These are phyloP conservation scores for Phytopythium mirpurense DNA, from an alignment of 352 stramenopile species.

Conservation along the genomic window DNA sequence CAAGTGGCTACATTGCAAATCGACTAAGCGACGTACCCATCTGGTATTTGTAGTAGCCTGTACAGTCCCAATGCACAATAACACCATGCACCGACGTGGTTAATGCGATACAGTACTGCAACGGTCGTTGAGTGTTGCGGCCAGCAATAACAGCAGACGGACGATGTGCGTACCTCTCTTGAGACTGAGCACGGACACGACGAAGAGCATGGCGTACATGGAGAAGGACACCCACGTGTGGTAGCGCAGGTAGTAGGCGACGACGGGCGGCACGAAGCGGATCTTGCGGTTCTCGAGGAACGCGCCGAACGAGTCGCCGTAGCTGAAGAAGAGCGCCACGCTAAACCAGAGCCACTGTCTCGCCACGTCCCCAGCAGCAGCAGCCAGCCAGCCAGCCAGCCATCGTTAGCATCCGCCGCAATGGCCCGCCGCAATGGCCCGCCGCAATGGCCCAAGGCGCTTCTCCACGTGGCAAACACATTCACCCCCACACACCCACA, in stretches of 20 bases:
- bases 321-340: conserved; percentile 97
- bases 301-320: conserved; percentile 79
- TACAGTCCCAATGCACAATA: conserved; percentile 6
- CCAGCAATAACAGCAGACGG: no score
- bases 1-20: neutral
- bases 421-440: no score
- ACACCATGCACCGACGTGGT: conserved; percentile 2
- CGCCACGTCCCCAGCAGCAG: neutral
- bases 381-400: no score
- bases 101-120: neutral
- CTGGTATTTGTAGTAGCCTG: conserved; percentile 94
- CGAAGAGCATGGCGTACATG: conserved; percentile 94
- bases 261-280: conserved; percentile 64
- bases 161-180: conserved; percentile 61
- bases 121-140: neutral
- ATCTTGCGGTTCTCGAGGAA: conserved; percentile 87
- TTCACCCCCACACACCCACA: no score
- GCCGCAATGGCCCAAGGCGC: no score
- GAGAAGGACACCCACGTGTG: conserved; percentile 91
- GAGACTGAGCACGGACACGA: conserved; percentile 94
- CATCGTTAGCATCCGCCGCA: neutral
- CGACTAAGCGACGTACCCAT: conserved; percentile 55
- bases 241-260: conserved; percentile 88
- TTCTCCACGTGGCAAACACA: no score
- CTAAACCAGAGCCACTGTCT: conserved; percentile 97